These are phyloP conservation scores for Ampelocalamus luodianensis DNA, from an alignment of 176 grass and related monocot genomes.

Conservation along the genomic window DNA sequence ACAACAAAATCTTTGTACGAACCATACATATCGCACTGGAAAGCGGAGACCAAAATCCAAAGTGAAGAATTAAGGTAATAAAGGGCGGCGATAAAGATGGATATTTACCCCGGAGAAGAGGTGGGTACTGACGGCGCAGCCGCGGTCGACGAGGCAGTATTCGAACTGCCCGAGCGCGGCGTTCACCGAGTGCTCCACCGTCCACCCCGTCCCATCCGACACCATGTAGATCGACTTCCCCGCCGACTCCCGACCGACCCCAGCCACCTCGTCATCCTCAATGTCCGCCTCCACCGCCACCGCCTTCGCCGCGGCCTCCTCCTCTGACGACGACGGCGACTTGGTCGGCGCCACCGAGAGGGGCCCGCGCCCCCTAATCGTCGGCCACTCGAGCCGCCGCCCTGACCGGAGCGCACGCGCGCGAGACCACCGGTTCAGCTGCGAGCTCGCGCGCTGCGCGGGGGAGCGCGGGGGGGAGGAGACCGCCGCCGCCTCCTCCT, in stretches of 20 bases:
- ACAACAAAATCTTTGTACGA: background rate
- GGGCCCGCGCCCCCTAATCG: slow-evolving; percentile 18
- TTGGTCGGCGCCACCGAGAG: background rate
- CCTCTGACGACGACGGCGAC: slow-evolving; percentile 10
- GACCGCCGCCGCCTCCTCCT: background rate
- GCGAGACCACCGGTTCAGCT: slow-evolving; percentile 76
- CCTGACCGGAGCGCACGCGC: slow-evolving; percentile 70
- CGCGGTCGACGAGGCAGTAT: slow-evolving; percentile 73
- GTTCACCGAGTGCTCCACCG: slow-evolving; percentile 92
- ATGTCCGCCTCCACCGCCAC: slow-evolving; percentile 17
- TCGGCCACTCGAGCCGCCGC: slow-evolving; percentile 52
- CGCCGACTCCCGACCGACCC: background rate
- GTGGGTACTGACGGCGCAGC: slow-evolving; percentile 78
- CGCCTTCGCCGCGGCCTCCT: background rate
- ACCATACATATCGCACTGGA: background rate
- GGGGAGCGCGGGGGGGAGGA: slow-evolving; percentile 33
- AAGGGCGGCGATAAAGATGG: background rate
- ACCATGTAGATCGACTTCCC: slow-evolving; percentile 97
- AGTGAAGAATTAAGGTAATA: background rate
- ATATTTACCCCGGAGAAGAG: slow-evolving; percentile 79
- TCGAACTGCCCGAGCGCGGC: slow-evolving; percentile 97
- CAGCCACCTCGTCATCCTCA: slow-evolving; percentile 28
- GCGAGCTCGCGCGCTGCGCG: slow-evolving; percentile 34
- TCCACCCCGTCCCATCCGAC: slow-evolving; percentile 96
- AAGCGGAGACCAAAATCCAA: background rate